Evolutionary conservation across 2,329 filamentous ascomycete species (phyloP).

Genomic region (Fusarium agapanthi): DNA sequence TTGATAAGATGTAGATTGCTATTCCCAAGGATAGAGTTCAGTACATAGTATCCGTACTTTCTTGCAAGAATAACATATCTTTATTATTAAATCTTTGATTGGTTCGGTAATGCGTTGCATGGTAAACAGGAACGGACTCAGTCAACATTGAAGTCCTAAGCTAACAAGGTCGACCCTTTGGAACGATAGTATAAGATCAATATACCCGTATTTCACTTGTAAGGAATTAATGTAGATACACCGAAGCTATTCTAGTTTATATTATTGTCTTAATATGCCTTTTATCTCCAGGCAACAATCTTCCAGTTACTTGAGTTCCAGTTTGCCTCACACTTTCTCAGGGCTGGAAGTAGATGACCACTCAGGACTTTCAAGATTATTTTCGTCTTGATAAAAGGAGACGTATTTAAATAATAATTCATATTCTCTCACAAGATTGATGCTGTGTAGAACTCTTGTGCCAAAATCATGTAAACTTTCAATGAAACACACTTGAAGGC

Average conservation of each 20-base stretch:
- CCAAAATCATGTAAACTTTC: neutral
- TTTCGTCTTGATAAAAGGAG: too few relatives aligned
- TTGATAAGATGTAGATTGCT: neutral
- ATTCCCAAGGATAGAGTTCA: neutral
- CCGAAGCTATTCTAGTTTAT: rapidly evolving
- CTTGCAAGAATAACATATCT: neutral
- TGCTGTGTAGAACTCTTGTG: neutral
- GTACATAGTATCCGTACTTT: neutral
- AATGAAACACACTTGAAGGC: neutral
- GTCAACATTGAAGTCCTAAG: neutral
- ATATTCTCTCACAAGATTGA: rapidly evolving
- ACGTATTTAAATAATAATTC: rapidly evolving
- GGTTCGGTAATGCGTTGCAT: neutral
- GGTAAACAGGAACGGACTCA: neutral
- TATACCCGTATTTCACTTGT: neutral
- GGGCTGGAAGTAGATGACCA: too few relatives aligned
- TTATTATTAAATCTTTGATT: neutral
- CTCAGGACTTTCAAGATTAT: too few relatives aligned
- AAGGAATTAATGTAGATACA: neutral
- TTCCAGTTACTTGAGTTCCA: too few relatives aligned
- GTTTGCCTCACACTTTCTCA: too few relatives aligned
- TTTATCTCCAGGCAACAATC: too few relatives aligned
- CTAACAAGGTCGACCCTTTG: neutral
- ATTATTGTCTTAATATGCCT: neutral
- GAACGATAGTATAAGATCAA: neutral